Evolutionary conservation across 805 yeast genomes (phyloP).

Genomic region (Yarrowia deformans): DNA sequence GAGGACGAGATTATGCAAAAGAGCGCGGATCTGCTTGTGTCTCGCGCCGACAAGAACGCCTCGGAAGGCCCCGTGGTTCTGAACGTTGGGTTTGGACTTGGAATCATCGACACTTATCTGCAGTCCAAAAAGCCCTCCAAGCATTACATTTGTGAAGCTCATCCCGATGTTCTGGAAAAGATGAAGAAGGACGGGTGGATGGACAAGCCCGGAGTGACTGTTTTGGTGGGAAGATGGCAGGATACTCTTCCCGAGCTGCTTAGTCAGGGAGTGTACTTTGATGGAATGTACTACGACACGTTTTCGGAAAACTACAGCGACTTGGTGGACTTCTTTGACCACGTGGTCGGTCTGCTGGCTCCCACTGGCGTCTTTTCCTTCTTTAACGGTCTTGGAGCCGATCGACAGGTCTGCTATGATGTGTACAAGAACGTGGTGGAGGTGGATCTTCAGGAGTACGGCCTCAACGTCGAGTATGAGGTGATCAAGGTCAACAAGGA

Average conservation of each 20-base stretch:
- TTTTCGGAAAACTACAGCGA: conserved; percentile 91
- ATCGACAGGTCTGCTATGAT: conserved; percentile 74
- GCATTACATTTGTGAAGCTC: conserved; percentile 94
- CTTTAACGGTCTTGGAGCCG: conserved; percentile 91
- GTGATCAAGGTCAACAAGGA: conserved; percentile 49
- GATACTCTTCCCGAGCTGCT: conserved; percentile 72
- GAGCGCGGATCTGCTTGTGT: conserved; percentile 73
- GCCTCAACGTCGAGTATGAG: conserved; percentile 67
- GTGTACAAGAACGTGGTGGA: conserved; percentile 85
- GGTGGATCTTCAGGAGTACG: conserved; percentile 79
- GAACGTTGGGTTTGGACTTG: conserved; percentile 97
- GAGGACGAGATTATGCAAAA: conserved; percentile 80
- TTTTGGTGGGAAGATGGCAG: conserved; percentile 94
- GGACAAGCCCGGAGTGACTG: conserved; percentile 70
- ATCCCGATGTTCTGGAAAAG: conserved; percentile 82
- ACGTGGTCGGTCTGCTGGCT: conserved; percentile 79
- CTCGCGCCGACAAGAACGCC: conserved; percentile 51
- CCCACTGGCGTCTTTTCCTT: conserved; percentile 87
- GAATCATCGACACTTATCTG: conserved; percentile 85
- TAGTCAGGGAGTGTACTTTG: conserved; percentile 72
- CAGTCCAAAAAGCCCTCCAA: conserved; percentile 63
- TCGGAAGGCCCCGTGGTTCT: conserved; percentile 57
- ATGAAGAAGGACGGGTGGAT: conserved; percentile 83
- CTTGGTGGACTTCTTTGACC: conserved; percentile 84
- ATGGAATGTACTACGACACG: conserved; percentile 93